phyloP scores from a whole-genome alignment of 2,329 filamentous ascomycete species.

The Arthrobotrys pseudoclavata region DNA sequence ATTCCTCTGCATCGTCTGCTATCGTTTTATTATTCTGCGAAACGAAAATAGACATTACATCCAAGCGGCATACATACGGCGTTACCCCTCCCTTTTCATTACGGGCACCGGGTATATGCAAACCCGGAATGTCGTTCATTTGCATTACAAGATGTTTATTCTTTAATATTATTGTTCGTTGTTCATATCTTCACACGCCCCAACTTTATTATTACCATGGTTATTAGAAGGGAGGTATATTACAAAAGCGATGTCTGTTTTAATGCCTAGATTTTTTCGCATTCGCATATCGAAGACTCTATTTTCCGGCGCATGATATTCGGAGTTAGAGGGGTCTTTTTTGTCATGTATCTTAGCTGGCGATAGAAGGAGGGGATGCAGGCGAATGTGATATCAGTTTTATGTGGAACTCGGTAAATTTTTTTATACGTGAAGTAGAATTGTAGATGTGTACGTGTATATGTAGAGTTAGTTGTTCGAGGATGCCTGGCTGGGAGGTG shows the following conservation, averaged over 20 bases:
- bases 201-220: neutral
- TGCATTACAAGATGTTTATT: constrained; percentile 3
- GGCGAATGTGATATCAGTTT: constrained; percentile 7
- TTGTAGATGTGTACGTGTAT: neutral
- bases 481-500: neutral
- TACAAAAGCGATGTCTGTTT: constrained; percentile 5
- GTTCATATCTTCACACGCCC: neutral
- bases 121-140: neutral
- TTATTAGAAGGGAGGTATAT: constrained; percentile 13
- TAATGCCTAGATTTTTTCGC: neutral
- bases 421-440: neutral
- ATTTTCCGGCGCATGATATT: constrained; percentile 17
- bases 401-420: neutral
- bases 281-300: constrained; percentile 7
- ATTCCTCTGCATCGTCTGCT: neutral
- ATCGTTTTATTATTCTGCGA: constrained; percentile 6
- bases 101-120: neutral
- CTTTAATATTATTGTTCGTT: neutral
- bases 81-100: neutral
- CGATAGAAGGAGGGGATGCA: constrained; percentile 2
- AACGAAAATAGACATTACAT: constrained; percentile 10
- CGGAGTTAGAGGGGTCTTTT: constrained; percentile 11
- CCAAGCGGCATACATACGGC: constrained; percentile 10
- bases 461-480: neutral
- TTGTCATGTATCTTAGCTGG: constrained; percentile 12